Conservation (phyloP, 1,139 yeast species). For the Geotrichum histeridarum region DNA sequence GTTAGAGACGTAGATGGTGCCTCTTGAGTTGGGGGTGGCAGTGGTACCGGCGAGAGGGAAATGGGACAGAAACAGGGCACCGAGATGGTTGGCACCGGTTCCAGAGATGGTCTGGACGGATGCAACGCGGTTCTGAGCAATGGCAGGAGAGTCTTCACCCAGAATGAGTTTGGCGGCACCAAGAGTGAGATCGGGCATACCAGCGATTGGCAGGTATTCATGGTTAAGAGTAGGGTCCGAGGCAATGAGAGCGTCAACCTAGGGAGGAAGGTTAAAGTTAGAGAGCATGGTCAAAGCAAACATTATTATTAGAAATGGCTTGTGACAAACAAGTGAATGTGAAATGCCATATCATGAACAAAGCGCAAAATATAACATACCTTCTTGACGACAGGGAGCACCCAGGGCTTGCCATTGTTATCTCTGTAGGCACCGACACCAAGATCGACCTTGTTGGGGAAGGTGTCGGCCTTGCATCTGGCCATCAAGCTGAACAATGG, state of each 20-base stretch:
- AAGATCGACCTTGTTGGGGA: slow-evolving; percentile 61
- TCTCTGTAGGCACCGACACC: slow-evolving; percentile 95
- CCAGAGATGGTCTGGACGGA: slow-evolving; percentile 89
- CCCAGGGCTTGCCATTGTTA: slow-evolving; percentile 77
- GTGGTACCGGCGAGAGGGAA: slow-evolving; percentile 38
- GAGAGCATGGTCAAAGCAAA: too few relatives aligned
- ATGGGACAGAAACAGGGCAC: slow-evolving; percentile 62
- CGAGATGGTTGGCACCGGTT: slow-evolving; percentile 91
- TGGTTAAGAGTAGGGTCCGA: slow-evolving; percentile 69
- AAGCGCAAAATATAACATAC: slow-evolving; percentile 38
- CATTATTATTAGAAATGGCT: too few relatives aligned
- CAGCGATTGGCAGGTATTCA: slow-evolving; percentile 86
- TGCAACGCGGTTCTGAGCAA: slow-evolving; percentile 50
- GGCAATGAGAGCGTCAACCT: slow-evolving; percentile 48
- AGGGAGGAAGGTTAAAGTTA: slow-evolving; percentile 30
- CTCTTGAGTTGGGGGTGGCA: slow-evolving; percentile 22
- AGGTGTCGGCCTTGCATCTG: slow-evolving; percentile 56
- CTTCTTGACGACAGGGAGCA: slow-evolving; percentile 73
- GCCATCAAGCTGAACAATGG: slow-evolving; percentile 73
- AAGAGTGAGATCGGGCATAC: slow-evolving; percentile 60
- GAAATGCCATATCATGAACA: too few relatives aligned
- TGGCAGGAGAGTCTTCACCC: slow-evolving; percentile 58
- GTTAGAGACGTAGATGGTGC: slow-evolving; percentile 61
- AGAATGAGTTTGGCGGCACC: slow-evolving; percentile 75
- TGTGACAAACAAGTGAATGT: too few relatives aligned